These are phyloP conservation scores for Linum lewisii DNA, from an alignment of 345 rosid genomes.

Conservation along the genomic window DNA sequence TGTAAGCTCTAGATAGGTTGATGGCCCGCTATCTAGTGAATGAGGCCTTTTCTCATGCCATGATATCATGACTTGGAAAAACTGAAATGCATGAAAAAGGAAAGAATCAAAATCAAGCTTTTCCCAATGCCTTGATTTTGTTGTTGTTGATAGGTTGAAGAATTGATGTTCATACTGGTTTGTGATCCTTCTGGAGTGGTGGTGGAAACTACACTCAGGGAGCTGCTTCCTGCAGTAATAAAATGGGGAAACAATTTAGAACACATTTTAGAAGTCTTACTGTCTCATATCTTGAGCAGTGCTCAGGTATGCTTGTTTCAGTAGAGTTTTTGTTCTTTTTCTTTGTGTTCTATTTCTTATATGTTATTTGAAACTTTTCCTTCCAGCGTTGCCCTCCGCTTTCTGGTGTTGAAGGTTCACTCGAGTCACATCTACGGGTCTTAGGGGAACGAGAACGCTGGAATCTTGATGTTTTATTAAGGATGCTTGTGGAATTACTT, in stretches of 20 bases:
- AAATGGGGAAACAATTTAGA: conserved; percentile 86
- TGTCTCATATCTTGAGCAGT: conserved; percentile 63
- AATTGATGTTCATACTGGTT: conserved; percentile 83
- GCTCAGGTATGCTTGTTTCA: conserved; percentile 54
- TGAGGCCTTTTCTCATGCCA: conserved; percentile 32
- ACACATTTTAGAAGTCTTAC: conserved; percentile 59
- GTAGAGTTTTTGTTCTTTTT: not conserved
- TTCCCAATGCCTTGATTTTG: conserved; percentile 21
- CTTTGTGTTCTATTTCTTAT: not conserved
- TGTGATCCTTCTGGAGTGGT: conserved; percentile 93
- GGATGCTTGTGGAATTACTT: conserved; percentile 70
- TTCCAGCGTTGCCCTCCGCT: conserved; percentile 83
- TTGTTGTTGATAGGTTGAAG: conserved; percentile 72
- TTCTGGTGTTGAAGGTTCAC: conserved; percentile 92
- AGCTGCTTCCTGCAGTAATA: conserved; percentile 72
- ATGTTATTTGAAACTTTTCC: conserved; percentile 8
- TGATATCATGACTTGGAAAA: conserved; percentile 29
- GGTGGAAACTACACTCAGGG: conserved; percentile 78
- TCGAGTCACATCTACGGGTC: conserved; percentile 79
- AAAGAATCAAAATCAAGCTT: conserved; percentile 11
- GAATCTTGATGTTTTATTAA: conserved; percentile 81
- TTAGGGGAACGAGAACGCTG: conserved; percentile 94
- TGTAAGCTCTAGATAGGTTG: conserved; percentile 70
- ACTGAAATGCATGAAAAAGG: conserved; percentile 8
- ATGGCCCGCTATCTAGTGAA: conserved; percentile 45